Base-by-base conservation (phyloP, 129 eudicot species). In the Chrysanthemum makinoi region DNA sequence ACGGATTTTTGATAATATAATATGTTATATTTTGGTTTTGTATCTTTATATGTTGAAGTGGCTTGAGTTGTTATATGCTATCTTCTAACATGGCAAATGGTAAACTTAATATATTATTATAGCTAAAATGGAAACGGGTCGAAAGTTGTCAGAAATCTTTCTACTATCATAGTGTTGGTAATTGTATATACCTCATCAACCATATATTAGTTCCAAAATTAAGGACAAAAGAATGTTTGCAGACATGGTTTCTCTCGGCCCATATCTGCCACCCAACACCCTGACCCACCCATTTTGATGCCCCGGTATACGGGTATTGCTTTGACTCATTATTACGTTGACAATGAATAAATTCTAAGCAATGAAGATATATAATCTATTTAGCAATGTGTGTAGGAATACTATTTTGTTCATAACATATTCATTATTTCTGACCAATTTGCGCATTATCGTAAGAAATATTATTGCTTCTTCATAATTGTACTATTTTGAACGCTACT, bases 1-100 rank as follows among this genome's bases (percentile, higher is more conserved):
- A 77, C 52, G 19, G 69, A 46, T 44, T 56, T 10, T 65, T 22
- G 20, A 54, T 43, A 9, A 65, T 54, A 6, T 63, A 33, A 30
- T 26, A 60, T 72, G 49, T 28, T 30, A 28, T 24, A 13, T 73
- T 16, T 51, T 18, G 16, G 19, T 17, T 60, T 48, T 72, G 59
- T n/a, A 48, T 47, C 13, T 30, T 15, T n/a, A 49, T 24, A 51
- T 33, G 67, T 30, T 20, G 33, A 57, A 65, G 11, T 18, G 24
- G 72, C 5, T 67, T 0, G 43, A 24, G 50, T 24, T 5, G 1
- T 26, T 4, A 9, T 16, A 1, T 18, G 17, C 5, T 47, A 12
- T 65, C 12, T 47, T 55, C 8, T 55, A 55, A 17, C 26, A 10
- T 18, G 26, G 22, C 24, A 7, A 17, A 3, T 59, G 44, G 44